Evolutionary conservation across 805 yeast species (phyloP).

Genomic region (Metschnikowia similis): DNA sequence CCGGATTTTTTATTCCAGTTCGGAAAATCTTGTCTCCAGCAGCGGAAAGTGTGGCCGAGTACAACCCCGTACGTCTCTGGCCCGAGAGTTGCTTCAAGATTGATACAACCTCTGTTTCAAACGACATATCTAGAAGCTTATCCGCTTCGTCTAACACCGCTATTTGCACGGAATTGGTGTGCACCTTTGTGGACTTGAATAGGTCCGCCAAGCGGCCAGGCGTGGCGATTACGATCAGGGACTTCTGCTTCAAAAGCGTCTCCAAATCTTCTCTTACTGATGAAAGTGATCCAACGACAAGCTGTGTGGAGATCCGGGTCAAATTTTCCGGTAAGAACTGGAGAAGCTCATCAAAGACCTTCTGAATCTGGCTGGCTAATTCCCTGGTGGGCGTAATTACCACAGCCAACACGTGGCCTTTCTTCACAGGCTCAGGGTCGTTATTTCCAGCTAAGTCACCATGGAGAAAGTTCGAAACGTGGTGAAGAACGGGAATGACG

Average conservation of each 20-base stretch:
- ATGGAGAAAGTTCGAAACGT: constrained; percentile 38
- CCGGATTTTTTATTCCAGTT: constrained; percentile 92
- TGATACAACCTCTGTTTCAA: constrained; percentile 60
- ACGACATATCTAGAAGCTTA: constrained; percentile 73
- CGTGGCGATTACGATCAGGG: constrained; percentile 83
- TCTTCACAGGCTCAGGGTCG: constrained; percentile 33
- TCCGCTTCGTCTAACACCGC: constrained; percentile 93
- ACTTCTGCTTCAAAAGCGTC: constrained; percentile 46
- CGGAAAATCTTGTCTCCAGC: constrained; percentile 77
- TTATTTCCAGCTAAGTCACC: constrained; percentile 15
- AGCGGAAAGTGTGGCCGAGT: constrained; percentile 87
- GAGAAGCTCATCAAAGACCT: constrained; percentile 59
- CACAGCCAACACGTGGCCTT: constrained; percentile 68
- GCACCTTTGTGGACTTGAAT: constrained; percentile 53
- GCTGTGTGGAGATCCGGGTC: constrained; percentile 48
- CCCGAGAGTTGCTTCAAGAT: constrained; percentile 73
- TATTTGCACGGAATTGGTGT: constrained; percentile 61
- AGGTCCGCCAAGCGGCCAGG: constrained; percentile 88
- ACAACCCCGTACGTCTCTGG: constrained; percentile 89
- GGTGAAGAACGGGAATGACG: constrained; percentile 75
- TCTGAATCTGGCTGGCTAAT: constrained; percentile 64
- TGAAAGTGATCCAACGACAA: constrained; percentile 60
- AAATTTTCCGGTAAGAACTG: constrained; percentile 51
- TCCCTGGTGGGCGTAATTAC: constrained; percentile 74
- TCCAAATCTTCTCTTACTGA: constrained; percentile 70